Conservation (phyloP, 202 grass and related monocot genomes). For the Carex arenaria region DNA sequence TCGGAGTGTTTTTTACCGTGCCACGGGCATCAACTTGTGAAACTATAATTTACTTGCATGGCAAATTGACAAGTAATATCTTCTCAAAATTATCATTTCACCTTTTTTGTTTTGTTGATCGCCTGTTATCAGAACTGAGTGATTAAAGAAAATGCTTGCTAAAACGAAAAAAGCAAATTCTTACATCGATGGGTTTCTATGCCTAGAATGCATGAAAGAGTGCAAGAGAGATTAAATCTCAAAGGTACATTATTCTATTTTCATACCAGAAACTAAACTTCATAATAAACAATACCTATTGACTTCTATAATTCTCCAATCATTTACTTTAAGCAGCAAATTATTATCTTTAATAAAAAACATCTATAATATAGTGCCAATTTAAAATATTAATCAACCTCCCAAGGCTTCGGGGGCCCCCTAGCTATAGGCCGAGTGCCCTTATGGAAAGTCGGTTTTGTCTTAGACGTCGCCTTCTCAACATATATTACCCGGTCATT, state of each 20-base stretch:
- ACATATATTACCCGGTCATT: conserved; percentile 75
- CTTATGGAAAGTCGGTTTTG: conserved; percentile 12
- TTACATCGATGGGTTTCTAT: neutral
- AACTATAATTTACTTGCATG: neutral
- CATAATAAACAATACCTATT: neutral
- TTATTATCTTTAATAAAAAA: neutral
- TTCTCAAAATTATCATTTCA: neutral
- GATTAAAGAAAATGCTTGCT: neutral
- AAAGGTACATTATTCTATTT: neutral
- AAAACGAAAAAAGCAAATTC: neutral
- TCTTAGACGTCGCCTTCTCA: conserved; percentile 52
- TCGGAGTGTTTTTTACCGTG: neutral
- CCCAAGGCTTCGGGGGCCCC: conserved; percentile 38
- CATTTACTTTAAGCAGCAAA: neutral
- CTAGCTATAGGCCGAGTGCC: conserved; percentile 37
- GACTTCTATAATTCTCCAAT: neutral
- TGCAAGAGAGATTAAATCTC: neutral
- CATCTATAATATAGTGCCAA: neutral
- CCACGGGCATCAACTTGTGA: too few relatives aligned
- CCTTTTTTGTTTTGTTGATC: neutral
- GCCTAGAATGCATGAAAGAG: neutral
- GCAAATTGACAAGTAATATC: neutral
- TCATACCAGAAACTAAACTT: neutral
- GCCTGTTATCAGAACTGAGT: neutral
- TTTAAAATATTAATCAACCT: neutral